Percentiles rank a stretch among this genome's conserved stretches.
Evolutionary conservation across 805 yeast species (phyloP).

Genomic region (Candida sonorensis): DNA sequence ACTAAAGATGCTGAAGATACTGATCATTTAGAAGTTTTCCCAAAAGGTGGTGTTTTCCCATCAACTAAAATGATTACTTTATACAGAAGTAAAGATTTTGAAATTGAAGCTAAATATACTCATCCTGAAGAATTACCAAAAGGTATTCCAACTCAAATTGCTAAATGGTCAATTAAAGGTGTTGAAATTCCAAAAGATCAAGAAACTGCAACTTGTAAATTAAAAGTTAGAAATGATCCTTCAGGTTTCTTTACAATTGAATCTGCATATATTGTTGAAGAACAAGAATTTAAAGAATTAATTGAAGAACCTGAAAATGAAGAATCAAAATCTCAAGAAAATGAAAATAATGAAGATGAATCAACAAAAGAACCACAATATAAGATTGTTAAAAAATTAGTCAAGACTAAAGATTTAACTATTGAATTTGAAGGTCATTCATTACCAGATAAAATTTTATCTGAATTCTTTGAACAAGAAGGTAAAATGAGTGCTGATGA

Average conservation of each 20-base stretch:
- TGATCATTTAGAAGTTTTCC: constrained; percentile 93
- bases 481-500: constrained; percentile 80
- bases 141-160: constrained; percentile 60
- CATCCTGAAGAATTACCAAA: constrained; percentile 64
- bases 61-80: constrained; percentile 91
- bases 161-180: constrained; percentile 83
- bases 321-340: constrained; percentile 75
- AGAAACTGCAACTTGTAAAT: constrained; percentile 72
- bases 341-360: constrained; percentile 71
- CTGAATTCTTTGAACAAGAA: constrained; percentile 73
- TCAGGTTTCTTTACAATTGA: constrained; percentile 92
- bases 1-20: constrained; percentile 89
- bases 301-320: constrained; percentile 53
- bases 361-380: constrained; percentile 78
- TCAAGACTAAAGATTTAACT: constrained; percentile 76
- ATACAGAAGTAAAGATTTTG: constrained; percentile 86
- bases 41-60: constrained; percentile 88
- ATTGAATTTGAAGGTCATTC: constrained; percentile 59
- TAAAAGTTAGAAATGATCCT: constrained; percentile 95
- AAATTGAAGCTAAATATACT: constrained; percentile 80
- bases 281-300: constrained; percentile 82
- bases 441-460: constrained; percentile 48
- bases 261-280: constrained; percentile 92
- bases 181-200: constrained; percentile 76
- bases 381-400: constrained; percentile 86